Conservation (phyloP, 305 asterid species). For the Coffea humblotiana region DNA sequence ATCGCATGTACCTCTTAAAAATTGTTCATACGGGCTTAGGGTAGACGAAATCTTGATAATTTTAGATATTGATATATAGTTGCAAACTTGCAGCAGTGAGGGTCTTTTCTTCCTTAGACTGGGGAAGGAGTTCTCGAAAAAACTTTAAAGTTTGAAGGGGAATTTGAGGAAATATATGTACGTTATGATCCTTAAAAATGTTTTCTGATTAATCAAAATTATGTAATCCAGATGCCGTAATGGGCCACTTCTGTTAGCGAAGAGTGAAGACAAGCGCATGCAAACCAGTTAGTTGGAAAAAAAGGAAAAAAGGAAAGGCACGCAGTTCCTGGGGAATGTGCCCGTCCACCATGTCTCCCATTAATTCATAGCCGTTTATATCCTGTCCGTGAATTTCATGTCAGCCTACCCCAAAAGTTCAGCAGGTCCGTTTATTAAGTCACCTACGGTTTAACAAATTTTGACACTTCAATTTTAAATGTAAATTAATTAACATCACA, state of each 20-base stretch:
- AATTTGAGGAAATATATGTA: no score
- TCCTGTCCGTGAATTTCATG: slow-evolving; percentile 7
- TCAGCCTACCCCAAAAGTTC: not conserved
- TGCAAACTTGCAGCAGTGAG: no score
- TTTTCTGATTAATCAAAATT: not conserved
- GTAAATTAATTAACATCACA: no score
- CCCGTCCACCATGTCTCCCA: slow-evolving; percentile 19
- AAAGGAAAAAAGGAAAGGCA: not conserved
- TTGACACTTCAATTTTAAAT: no score
- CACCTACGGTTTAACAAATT: no score
- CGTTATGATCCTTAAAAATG: no score
- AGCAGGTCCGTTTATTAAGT: not conserved
- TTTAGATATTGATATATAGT: no score
- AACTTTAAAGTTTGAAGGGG: no score
- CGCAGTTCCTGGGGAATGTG: slow-evolving; percentile 24
- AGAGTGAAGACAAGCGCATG: not conserved
- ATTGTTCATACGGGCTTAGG: not conserved
- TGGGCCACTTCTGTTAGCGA: not conserved
- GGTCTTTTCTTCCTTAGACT: not conserved
- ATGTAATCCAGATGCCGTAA: not conserved
- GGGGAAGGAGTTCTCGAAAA: no score
- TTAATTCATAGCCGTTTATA: not conserved
- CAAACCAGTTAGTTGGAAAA: not conserved
- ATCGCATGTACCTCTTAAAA: no score
- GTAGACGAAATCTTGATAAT: no score